Evolutionary conservation across 495 filamentous ascomycete genomes (phyloP).

Genomic region (Pseudoneurospora amorphoporcata): DNA sequence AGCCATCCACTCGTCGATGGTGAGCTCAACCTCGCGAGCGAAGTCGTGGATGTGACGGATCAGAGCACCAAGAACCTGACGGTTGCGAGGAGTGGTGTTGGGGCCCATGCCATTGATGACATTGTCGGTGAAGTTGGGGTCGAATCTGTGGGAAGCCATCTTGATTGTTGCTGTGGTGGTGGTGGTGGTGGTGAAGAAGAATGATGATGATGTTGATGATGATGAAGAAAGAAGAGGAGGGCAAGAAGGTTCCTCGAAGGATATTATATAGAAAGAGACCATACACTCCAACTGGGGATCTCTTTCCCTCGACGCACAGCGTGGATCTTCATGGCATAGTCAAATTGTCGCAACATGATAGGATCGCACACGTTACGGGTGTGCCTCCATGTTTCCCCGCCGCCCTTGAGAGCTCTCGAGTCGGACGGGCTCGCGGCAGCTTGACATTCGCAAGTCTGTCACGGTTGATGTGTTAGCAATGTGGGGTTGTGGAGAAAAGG

Average conservation of each 20-base stretch:
- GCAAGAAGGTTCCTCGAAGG: neutral
- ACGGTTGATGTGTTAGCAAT: slow-evolving; percentile 11
- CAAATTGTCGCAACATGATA: slow-evolving; percentile 16
- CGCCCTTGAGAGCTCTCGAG: slow-evolving; percentile 1
- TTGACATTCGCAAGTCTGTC: slow-evolving; percentile 14
- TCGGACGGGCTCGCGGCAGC: slow-evolving; percentile 24
- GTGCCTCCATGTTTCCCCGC: slow-evolving; percentile 17
- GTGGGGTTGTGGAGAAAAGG: slow-evolving; percentile 11
- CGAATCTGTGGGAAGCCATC: slow-evolving; percentile 39
- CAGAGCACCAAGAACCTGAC: slow-evolving; percentile 51
- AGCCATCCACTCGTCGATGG: slow-evolving; percentile 68
- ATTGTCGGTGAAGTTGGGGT: slow-evolving; percentile 66
- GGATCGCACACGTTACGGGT: slow-evolving; percentile 4
- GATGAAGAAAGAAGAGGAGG: neutral
- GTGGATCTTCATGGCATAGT: neutral
- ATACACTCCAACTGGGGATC: neutral
- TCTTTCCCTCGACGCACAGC: neutral
- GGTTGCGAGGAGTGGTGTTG: slow-evolving; percentile 57
- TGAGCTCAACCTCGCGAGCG: slow-evolving; percentile 70
- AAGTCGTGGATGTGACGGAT: slow-evolving; percentile 78
- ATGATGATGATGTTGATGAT: slow-evolving; percentile 1
- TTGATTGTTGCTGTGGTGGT: slow-evolving; percentile 4
- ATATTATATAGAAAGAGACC: neutral
- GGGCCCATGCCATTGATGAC: slow-evolving; percentile 69
- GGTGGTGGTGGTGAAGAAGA: neutral